Percentiles rank a stretch among this genome's conserved stretches.
phyloP scores from a whole-genome alignment of 352 stramenopile species.

The Phytophthora colocasiae region DNA sequence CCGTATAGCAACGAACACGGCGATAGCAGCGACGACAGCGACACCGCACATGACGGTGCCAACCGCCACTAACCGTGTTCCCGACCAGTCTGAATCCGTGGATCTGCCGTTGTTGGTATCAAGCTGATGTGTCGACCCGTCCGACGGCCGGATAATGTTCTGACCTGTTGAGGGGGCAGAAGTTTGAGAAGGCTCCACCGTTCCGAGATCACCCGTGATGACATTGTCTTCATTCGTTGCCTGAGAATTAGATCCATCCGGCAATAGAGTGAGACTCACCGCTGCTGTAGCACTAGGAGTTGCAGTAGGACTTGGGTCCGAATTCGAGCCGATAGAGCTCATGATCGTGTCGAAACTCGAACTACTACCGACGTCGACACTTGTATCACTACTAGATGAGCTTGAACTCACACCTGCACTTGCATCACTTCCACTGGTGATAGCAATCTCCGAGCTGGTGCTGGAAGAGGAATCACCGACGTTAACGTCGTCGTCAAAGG shows the following conservation, averaged over 20 bases:
- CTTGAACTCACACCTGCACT: slow-evolving; percentile 5
- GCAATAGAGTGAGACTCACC: slow-evolving; percentile 2
- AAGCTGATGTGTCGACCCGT: slow-evolving; percentile 28
- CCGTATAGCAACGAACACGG: slow-evolving; percentile 47
- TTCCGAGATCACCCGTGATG: slow-evolving; percentile 10
- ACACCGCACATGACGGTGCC: slow-evolving; percentile 35
- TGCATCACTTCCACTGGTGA: slow-evolving; percentile 15
- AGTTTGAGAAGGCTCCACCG: slow-evolving; percentile 9
- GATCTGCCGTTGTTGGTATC: slow-evolving; percentile 32
- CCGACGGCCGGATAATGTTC: slow-evolving; percentile 26
- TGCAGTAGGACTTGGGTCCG: not conserved
- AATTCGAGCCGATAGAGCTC: not conserved
- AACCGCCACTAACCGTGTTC: slow-evolving; percentile 31
- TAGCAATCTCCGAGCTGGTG: slow-evolving; percentile 1
- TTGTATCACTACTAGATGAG: not conserved
- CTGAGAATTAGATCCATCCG: slow-evolving; percentile 4
- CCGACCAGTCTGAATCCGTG: slow-evolving; percentile 23
- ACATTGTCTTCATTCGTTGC: slow-evolving; percentile 29
- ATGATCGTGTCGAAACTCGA: slow-evolving; percentile 8
- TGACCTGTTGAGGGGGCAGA: not conserved
- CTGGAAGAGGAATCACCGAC: slow-evolving; percentile 15
- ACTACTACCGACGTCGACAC: slow-evolving; percentile 4
- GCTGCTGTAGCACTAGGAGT: slow-evolving; percentile 2
- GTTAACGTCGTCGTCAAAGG: slow-evolving; percentile 5
- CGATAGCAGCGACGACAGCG: slow-evolving; percentile 39